A percentile compares a stretch with the other conserved stretches of the same genome.
Evolutionary conservation across 2,329 filamentous ascomycete genomes (phyloP).

Genomic region (Sporothrix variecibatus): DNA sequence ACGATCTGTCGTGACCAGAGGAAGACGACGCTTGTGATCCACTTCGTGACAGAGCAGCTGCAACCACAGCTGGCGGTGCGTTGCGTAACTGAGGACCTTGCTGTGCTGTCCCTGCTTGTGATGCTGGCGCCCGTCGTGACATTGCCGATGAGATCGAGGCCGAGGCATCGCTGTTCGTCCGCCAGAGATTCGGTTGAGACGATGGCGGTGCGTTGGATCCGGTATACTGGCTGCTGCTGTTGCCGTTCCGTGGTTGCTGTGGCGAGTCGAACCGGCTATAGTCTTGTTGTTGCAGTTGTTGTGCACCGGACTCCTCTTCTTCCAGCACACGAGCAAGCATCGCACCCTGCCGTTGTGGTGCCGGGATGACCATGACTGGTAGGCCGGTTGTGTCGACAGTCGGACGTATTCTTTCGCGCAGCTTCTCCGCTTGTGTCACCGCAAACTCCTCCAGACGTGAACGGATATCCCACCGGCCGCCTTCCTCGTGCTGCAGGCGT

Average conservation of each 20-base stretch:
- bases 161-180: neutral
- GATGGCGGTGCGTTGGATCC: neutral
- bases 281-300: constrained; percentile 19
- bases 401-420: constrained; percentile 58
- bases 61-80: constrained; percentile 22
- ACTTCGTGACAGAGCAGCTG: constrained; percentile 19
- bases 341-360: constrained; percentile 59
- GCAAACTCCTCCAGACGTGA: constrained; percentile 63
- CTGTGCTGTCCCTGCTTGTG: neutral
- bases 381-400: constrained; percentile 57
- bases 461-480: constrained; percentile 56
- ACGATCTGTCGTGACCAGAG: neutral
- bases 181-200: neutral
- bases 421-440: constrained; percentile 59
- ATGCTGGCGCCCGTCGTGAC: neutral
- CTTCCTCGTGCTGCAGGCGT: constrained; percentile 27
- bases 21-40: neutral
- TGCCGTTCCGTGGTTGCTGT: neutral
- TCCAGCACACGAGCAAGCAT: constrained; percentile 59
- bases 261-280: neutral
- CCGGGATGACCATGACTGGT: constrained; percentile 62
- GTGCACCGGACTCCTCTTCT: constrained; percentile 46
- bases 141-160: neutral
- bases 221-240: neutral
- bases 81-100: neutral